Conservation (phyloP, 192 early-diverging fungal genomes). For the Coemansia sp. region DNA sequence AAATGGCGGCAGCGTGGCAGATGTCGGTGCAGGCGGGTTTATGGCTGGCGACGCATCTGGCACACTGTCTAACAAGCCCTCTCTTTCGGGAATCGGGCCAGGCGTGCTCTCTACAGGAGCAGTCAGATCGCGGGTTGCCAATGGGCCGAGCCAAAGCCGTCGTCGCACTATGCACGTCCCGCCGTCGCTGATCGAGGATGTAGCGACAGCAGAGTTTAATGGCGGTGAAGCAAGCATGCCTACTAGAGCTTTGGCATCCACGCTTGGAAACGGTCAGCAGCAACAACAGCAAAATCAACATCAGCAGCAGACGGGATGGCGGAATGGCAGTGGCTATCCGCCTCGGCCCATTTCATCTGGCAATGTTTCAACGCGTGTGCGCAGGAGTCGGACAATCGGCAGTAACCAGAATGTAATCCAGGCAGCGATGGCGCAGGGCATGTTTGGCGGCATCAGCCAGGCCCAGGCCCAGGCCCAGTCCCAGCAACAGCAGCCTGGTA, state of each 20-base stretch:
- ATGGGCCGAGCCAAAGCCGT: constrained; percentile 14
- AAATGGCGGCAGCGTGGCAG: constrained; percentile 11
- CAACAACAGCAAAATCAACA: constrained; percentile 3
- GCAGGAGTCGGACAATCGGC: constrained; percentile 38
- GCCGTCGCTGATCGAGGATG: constrained; percentile 45
- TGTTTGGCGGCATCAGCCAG: not conserved
- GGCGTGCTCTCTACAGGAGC: not conserved
- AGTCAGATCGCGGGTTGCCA: not conserved
- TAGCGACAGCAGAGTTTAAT: constrained; percentile 33
- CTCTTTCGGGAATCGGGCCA: not conserved
- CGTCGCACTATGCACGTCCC: constrained; percentile 54
- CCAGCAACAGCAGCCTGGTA: not conserved
- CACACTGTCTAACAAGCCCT: not conserved
- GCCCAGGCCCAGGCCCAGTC: not conserved
- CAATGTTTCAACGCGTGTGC: constrained; percentile 10
- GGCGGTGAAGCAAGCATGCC: not conserved
- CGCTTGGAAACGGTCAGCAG: not conserved
- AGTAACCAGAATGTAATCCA: constrained; percentile 14
- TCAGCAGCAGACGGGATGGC: too few species aligned
- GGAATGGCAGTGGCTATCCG: constrained; percentile 13
- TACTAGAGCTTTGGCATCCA: not conserved
- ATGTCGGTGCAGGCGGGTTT: not conserved
- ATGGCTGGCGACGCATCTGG: not conserved
- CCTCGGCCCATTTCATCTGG: constrained; percentile 10
- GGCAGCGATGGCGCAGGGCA: constrained; percentile 2